These are phyloP conservation scores for Neoboletus magnificus DNA, from an alignment of 768 basidiomycete species.

Conservation along the genomic window DNA sequence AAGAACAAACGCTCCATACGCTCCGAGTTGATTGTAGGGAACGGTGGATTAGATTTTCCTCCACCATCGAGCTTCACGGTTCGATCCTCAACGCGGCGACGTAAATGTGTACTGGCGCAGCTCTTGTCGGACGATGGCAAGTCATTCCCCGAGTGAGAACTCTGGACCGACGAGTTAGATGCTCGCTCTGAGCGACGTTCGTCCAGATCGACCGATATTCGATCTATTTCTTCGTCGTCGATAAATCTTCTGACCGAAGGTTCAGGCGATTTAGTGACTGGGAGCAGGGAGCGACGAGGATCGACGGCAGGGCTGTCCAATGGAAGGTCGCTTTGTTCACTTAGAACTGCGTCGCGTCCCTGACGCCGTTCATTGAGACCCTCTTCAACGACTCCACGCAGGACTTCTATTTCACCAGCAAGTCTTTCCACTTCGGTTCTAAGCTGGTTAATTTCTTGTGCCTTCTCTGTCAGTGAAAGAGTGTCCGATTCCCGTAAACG, in stretches of 20 bases:
- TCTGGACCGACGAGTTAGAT: slow-evolving; percentile 26
- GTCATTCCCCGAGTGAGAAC: slow-evolving; percentile 7
- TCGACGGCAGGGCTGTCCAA: background rate
- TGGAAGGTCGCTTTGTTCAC: slow-evolving; percentile 3
- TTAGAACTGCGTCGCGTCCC: slow-evolving; percentile 41
- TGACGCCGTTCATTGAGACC: slow-evolving; percentile 72
- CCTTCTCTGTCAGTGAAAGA: slow-evolving; percentile 53
- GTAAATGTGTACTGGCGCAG: background rate
- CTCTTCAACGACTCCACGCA: slow-evolving; percentile 85
- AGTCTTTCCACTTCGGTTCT: slow-evolving; percentile 77
- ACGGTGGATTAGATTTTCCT: slow-evolving; percentile 43
- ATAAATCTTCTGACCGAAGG: slow-evolving; percentile 39
- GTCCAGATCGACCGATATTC: slow-evolving; percentile 64
- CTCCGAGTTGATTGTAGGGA: slow-evolving; percentile 80
- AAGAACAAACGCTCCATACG: slow-evolving; percentile 80
- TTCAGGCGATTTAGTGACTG: slow-evolving; percentile 3
- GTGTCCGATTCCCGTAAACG: slow-evolving; percentile 61
- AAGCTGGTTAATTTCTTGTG: slow-evolving; percentile 64
- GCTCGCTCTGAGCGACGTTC: slow-evolving; percentile 58
- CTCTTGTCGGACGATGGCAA: slow-evolving; percentile 1
- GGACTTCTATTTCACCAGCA: slow-evolving; percentile 79
- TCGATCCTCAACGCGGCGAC: background rate
- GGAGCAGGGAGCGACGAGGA: background rate
- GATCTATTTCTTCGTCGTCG: slow-evolving; percentile 55
- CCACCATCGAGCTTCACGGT: slow-evolving; percentile 24